A percentile compares a stretch with the other conserved stretches of the same genome.
These are phyloP conservation scores for Linum tenue DNA, from an alignment of 345 rosid genomes.

Conservation along the genomic window DNA sequence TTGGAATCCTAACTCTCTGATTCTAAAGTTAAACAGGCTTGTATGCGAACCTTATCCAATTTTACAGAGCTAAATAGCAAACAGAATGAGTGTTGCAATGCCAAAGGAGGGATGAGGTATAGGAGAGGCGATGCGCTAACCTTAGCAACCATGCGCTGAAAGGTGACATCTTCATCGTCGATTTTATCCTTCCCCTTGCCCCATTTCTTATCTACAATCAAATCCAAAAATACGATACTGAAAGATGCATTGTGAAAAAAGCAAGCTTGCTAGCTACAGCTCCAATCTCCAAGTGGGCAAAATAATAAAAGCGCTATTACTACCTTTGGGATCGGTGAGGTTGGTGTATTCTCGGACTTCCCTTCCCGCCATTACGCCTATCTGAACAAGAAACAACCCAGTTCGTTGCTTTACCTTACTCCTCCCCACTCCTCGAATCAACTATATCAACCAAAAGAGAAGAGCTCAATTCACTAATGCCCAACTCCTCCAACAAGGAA, in stretches of 20 bases:
- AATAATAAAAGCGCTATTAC: too few relatives aligned
- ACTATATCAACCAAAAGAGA: too few relatives aligned
- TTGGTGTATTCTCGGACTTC: slow-evolving; percentile 96
- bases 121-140: slow-evolving; percentile 78
- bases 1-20: too few relatives aligned
- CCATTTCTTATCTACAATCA: slow-evolving; percentile 58
- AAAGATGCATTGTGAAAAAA: not conserved
- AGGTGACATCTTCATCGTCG: slow-evolving; percentile 91
- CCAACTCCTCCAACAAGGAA: too few relatives aligned
- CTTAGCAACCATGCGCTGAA: slow-evolving; percentile 99
- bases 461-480: too few relatives aligned
- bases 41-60: too few relatives aligned
- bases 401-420: too few relatives aligned
- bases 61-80: too few relatives aligned
- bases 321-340: slow-evolving; percentile 90
- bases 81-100: too few relatives aligned
- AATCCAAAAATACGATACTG: not conserved
- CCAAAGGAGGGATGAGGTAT: not conserved
- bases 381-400: not conserved
- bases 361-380: slow-evolving; percentile 66
- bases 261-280: not conserved
- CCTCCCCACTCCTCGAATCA: too few relatives aligned
- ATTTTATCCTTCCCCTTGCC: slow-evolving; percentile 84
- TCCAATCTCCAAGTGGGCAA: not conserved
- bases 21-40: too few relatives aligned